Evolutionary conservation across 1,284 basidiomycete genomes (phyloP).

Genomic region (Chiua sp.): DNA sequence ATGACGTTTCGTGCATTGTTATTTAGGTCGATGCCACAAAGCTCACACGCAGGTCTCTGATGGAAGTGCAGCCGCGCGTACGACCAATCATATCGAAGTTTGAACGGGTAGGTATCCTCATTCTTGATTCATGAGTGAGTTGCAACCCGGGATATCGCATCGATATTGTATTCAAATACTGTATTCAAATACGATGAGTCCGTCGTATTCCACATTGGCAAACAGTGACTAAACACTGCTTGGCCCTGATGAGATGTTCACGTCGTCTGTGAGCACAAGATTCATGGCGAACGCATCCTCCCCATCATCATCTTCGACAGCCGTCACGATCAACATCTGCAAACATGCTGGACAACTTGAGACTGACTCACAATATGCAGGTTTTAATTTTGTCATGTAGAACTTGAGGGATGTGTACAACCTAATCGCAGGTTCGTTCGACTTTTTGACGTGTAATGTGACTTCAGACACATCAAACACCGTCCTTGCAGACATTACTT

Average conservation of each 20-base stretch:
- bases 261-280: constrained; percentile 4
- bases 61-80: no score
- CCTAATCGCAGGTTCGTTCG: constrained; percentile 12
- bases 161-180: no score
- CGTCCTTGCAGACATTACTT: constrained; percentile 9
- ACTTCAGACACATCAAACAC: constrained; percentile 6
- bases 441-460: constrained; percentile 9
- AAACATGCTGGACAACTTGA: neutral
- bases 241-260: neutral
- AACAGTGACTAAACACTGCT: neutral
- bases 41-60: no score
- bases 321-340: neutral
- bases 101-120: no score
- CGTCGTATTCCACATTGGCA: neutral
- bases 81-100: no score
- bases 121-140: no score
- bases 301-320: constrained; percentile 3
- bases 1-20: no score
- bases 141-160: no score
- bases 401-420: constrained; percentile 14
- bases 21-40: no score
- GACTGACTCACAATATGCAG: constrained; percentile 3
- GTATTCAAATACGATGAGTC: no score
- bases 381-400: neutral
- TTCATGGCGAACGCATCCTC: constrained; percentile 9